Evolutionary conservation across 768 basidiomycete species (phyloP).

Genomic region (Trametes sanguinea): DNA sequence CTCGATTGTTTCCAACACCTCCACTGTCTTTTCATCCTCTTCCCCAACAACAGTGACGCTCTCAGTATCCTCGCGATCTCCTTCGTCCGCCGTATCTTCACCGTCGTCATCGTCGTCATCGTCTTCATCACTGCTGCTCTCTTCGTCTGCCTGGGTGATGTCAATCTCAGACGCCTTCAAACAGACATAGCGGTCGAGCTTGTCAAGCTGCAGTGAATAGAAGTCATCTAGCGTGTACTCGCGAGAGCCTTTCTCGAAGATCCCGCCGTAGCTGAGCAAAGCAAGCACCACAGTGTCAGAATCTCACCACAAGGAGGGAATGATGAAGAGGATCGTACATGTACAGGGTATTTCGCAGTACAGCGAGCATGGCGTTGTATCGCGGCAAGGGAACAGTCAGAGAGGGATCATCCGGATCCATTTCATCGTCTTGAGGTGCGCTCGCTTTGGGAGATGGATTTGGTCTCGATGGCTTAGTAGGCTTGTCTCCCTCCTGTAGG

Average conservation of each 20-base stretch:
- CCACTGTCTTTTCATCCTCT: conserved; percentile 29
- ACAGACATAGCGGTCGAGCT: conserved; percentile 76
- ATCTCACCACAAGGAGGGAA: background rate
- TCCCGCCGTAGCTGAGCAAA: conserved; percentile 75
- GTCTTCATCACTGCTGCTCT: conserved; percentile 62
- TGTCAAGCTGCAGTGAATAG: conserved; percentile 76
- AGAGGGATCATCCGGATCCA: conserved; percentile 65
- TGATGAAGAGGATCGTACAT: conserved; percentile 52
- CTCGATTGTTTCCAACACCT: conserved; percentile 28
- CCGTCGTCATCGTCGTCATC: conserved; percentile 60
- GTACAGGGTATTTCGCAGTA: conserved; percentile 82
- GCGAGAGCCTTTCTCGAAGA: conserved; percentile 76
- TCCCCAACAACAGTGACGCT: conserved; percentile 29
- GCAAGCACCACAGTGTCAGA: too few species aligned
- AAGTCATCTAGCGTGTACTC: conserved; percentile 94
- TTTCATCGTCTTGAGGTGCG: conserved; percentile 34
- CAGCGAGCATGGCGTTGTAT: conserved; percentile 88
- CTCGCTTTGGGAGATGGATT: background rate
- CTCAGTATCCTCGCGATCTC: conserved; percentile 36
- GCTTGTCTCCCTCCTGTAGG: conserved; percentile 1
- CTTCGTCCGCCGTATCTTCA: conserved; percentile 41
- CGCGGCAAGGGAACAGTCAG: conserved; percentile 61
- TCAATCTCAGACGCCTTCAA: conserved; percentile 66
- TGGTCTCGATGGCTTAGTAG: background rate
- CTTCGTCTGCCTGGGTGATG: conserved; percentile 63